These are phyloP conservation scores for Naganishia cerealis DNA, from an alignment of 1,284 basidiomycete species.

Conservation along the genomic window DNA sequence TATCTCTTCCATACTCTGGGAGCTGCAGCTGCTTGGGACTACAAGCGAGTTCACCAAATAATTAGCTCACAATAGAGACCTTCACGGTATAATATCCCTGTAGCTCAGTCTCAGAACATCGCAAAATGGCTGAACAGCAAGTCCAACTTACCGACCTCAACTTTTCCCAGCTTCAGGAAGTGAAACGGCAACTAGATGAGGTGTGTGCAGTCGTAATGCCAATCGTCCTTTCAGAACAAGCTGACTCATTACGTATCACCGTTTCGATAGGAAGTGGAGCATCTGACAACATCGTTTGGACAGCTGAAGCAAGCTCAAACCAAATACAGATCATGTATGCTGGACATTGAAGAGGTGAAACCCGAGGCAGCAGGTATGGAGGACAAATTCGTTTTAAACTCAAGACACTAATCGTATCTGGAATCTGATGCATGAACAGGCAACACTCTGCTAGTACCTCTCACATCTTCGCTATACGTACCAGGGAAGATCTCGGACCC, in stretches of 20 bases:
- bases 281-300: conserved; percentile 86
- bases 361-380: conserved; percentile 66
- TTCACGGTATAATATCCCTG: background rate
- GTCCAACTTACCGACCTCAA: conserved; percentile 77
- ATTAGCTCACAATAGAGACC: background rate
- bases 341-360: conserved; percentile 74
- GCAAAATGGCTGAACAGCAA: conserved; percentile 59
- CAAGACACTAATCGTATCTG: background rate
- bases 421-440: conserved; percentile 58
- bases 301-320: conserved; percentile 89
- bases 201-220: conserved; percentile 54
- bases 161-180: conserved; percentile 76
- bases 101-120: background rate
- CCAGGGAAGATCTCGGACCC: conserved; percentile 82
- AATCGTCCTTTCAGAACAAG: background rate
- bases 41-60: background rate
- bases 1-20: background rate
- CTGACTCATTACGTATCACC: background rate
- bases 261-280: conserved; percentile 75
- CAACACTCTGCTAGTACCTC: conserved; percentile 83
- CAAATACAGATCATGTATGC: conserved; percentile 85
- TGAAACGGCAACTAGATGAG: conserved; percentile 84
- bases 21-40: background rate
- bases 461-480: conserved; percentile 92
- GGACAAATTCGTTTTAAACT: background rate